Base-by-base conservation (phyloP, 257 asterid genomes). In the Solanum peruvianum region DNA sequence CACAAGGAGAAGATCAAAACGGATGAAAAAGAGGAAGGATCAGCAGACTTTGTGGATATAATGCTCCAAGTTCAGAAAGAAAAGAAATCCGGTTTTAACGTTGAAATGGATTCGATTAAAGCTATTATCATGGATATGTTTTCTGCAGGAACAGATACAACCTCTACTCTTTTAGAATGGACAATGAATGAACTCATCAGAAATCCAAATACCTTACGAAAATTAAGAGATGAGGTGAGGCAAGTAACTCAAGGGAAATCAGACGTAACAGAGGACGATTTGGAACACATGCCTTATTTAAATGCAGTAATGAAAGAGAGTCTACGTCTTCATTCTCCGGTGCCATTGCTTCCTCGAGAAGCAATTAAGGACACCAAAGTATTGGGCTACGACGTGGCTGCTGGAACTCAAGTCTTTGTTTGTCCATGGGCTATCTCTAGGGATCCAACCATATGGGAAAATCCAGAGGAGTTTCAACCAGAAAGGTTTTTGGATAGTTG, bases 381-480 rank as follows among this genome's bases (percentile, higher is more conserved):
- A 8, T 77, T 89, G 86, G 94, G 94, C 29, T 92, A 89, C 2
- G 92, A 94, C n/a, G 44, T 94, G 3, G 27, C 91, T 18, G 75
- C 84, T 2, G 88, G 90, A 18, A 93, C 92, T 47, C 83, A 41
- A 7, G 92, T 92, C 33, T 1, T 93, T 3, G 66, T 92, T 47
- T 93, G 92, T 60, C 91, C 89, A 1, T 94, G 96, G 98, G 90
- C 95, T 2, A 91, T 93, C 3, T 88, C 31, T 0, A 88, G 94
- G 49, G 95, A 92, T 5, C 93, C 95, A 0, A 3, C 33, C 44
- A 9, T 94, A 18, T 71, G 98, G 95, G 86, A 92, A 21, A 58
- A 93, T 2, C 91, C 95, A 0, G 92, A 90, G 44, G 90, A 93
- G 12, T 93, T 92, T 87, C 52, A 9, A 4, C 97, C 96, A 0